These are phyloP conservation scores for Phytophthora hibernalis DNA, from an alignment of 352 stramenopile genomes.

Conservation along the genomic window DNA sequence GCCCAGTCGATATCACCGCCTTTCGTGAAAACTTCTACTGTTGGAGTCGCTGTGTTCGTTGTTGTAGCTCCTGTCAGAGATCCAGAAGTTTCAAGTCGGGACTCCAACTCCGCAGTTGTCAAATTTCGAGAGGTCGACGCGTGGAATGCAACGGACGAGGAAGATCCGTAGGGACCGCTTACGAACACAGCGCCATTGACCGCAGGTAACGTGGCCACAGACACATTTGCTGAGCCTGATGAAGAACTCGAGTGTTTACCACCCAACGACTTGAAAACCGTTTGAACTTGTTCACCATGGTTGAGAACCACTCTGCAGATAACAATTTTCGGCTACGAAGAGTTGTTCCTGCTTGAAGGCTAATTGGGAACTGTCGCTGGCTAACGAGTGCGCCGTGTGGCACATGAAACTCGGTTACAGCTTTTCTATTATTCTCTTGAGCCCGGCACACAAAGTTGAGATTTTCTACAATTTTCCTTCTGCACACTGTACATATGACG, in stretches of 20 bases:
- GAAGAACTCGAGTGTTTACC: conserved; percentile 45
- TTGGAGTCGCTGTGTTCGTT: conserved; percentile 2
- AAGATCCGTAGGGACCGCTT: conserved; percentile 47
- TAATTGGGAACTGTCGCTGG: conserved; percentile 27
- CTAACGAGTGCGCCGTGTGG: background rate
- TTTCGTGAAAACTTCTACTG: conserved; percentile 24
- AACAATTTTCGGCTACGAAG: background rate
- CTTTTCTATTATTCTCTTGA: background rate
- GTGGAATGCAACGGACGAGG: conserved; percentile 44
- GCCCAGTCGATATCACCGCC: conserved; percentile 43
- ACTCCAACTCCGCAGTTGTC: conserved; percentile 35
- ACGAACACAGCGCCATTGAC: conserved; percentile 28
- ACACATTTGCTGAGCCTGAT: conserved; percentile 5
- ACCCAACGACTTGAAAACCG: conserved; percentile 57
- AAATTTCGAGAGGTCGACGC: conserved; percentile 37
- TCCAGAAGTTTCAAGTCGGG: conserved; percentile 40
- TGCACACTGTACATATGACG: background rate
- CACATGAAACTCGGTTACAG: background rate
- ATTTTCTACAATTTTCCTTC: background rate
- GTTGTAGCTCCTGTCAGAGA: conserved; percentile 27
- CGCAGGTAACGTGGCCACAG: conserved; percentile 10
- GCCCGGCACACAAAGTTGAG: background rate
- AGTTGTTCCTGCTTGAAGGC: conserved; percentile 6
- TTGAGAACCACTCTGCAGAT: background rate
- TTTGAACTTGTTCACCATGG: conserved; percentile 65